phyloP scores from a whole-genome alignment of 306 rosid genomes.

The Malus sylvestris region DNA sequence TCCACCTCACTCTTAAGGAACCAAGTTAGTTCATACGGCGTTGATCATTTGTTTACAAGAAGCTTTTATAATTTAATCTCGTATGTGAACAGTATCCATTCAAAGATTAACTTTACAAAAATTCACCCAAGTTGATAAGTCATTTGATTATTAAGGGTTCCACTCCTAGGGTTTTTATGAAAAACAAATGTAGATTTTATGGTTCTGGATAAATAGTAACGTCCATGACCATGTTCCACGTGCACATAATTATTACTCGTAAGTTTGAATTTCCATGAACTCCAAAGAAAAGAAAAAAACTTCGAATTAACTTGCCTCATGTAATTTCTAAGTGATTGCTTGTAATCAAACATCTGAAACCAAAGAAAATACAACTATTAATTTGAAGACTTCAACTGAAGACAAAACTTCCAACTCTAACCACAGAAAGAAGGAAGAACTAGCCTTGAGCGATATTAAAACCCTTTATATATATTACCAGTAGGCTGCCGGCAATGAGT shows the following conservation, averaged over 20 bases:
- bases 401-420: neutral
- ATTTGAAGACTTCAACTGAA: neutral
- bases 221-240: rapidly evolving
- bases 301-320: neutral
- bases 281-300: neutral
- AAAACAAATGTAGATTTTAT: no score
- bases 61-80: no score
- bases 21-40: no score
- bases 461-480: neutral
- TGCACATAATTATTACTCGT: neutral
- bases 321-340: neutral
- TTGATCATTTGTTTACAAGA: neutral
- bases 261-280: neutral
- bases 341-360: neutral
- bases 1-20: no score
- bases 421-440: neutral
- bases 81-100: no score
- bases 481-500: neutral
- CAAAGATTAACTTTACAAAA: no score
- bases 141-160: no score
- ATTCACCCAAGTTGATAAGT: no score
- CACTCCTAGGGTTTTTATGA: no score
- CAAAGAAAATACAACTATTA: neutral
- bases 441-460: no score
- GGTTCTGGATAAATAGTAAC: no score